A percentile compares a stretch with the other conserved stretches of the same genome.
phyloP scores from a whole-genome alignment of 352 stramenopile species.

The Globisporangium splendens region DNA sequence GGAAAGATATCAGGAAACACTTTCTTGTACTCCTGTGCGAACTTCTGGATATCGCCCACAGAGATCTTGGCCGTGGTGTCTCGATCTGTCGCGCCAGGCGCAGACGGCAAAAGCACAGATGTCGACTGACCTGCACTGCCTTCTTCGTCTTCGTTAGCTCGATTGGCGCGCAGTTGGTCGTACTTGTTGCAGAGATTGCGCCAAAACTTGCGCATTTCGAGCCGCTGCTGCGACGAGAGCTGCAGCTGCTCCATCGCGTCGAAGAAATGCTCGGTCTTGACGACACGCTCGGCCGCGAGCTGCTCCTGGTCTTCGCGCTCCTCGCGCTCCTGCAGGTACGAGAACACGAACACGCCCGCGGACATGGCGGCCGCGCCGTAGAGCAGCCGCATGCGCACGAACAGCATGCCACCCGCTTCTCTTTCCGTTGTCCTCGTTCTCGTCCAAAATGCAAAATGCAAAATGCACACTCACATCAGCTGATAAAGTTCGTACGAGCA shows the following conservation, averaged over 20 bases:
- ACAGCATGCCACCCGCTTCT: conserved; percentile 18
- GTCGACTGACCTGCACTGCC: not conserved
- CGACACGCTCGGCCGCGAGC: conserved; percentile 42
- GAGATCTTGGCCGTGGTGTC: conserved; percentile 22
- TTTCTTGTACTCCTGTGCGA: conserved; percentile 77
- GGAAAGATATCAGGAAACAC: conserved; percentile 81
- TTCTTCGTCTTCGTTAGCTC: conserved; percentile 1
- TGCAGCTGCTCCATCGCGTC: conserved; percentile 56
- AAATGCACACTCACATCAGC: no score
- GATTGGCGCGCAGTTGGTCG: conserved; percentile 4
- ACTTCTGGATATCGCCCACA: conserved; percentile 69
- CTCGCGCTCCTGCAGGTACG: conserved; percentile 76
- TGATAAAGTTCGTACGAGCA: no score
- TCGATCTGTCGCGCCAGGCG: no score
- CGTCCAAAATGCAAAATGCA: no score
- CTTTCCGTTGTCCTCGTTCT: not conserved
- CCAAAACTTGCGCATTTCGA: conserved; percentile 79
- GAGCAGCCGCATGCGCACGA: conserved; percentile 50
- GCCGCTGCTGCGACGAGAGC: conserved; percentile 51
- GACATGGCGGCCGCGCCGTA: conserved; percentile 83
- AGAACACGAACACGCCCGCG: conserved; percentile 71
- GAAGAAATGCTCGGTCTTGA: conserved; percentile 61
- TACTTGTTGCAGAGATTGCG: conserved; percentile 54
- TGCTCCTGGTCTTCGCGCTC: conserved; percentile 61
- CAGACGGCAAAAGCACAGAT: not conserved